Evolutionary conservation across 1,139 yeast genomes (phyloP), one percentile per base, ranked within the genome.

Genomic region (Kodamaea ohmeri): DNA sequence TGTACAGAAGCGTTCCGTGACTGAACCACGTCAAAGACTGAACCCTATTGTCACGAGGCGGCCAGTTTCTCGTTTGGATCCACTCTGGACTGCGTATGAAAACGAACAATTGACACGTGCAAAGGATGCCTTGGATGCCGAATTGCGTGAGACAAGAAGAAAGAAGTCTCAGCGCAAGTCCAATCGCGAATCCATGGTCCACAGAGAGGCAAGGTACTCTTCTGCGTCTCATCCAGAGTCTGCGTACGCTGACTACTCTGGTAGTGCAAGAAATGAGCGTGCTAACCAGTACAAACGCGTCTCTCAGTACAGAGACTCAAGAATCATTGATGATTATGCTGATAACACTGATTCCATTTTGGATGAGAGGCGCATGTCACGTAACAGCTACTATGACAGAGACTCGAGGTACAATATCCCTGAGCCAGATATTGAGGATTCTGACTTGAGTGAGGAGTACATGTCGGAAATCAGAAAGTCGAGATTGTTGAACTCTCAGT

Each of bases 11-110:
- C 62, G 82, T 42, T 64, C 78, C 1, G 73, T 67, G 1, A 73
- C 80, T 15, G 73, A 69, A 44, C 75, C 69, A 24, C 53, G 49
- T 29, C 49, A 70, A 48, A 59, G 75, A 60, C 67, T 46, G 51
- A 76, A 53, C 68, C 62, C 74, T 6, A 48, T 67, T 12, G 62
- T 71, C 39, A 63, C 71, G 2, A 60, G 77, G 48, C 73, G 88
- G 52, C 92, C 92, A 6, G 78, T 80, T 22, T 83, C 90, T 1
- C 73, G 79, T 51, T 65, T 83, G 40, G 92, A 83, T 61, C 92
- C 92, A 28, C 64, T 63, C 50, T 71, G 74, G 75, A 62, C 61
- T 31, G 73, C 72, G 11, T 65, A 64, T 50, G 75, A 71, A 43
- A 73, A 71, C 46, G 71, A 70, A 45, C 78, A 76, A 48, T 52